Evolutionary conservation across 306 rosid species (phyloP), one percentile per base, ranked within the genome.

Genomic region (Quillaja saponaria): DNA sequence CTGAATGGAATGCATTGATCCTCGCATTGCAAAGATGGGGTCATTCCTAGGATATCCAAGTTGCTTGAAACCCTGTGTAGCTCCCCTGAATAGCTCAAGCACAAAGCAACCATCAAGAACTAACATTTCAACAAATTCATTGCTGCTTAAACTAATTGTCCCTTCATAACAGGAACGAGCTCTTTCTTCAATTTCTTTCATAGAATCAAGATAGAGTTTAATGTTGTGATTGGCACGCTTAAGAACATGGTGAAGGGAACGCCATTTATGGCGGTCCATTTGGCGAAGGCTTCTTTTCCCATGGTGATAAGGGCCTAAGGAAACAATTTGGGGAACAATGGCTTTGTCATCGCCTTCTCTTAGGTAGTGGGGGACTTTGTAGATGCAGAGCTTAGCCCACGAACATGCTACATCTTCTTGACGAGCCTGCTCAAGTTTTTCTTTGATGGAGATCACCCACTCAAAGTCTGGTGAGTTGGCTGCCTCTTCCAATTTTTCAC

Each of bases 231-330:
- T 67, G 13, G 79, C 67, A 18, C 96, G 80, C 75, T 71, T 78
- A 0, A 88, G 88, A 17, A 82, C 72, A 11, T 62, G 92, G 54
- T 75, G 71, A 59, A 91, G 86, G n/a, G 91, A 86, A 40, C 95
- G 88, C 97, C 96, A 91, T 71, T 91, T 88, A 57, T 91, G 98
- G 64, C 82, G 78, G 35, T 86, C 96, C 92, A 86, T 86, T 72
- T 64, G 90, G 63, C 87, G 85, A 37, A 91, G 90, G 35, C 95
- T 92, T 6, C 72, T 78, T 53, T 80, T 84, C 44, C 96, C 86
- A 68, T 84, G 92, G 77, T 88, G 92, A 73, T 84, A 88, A 16
- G 98, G 96, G 13, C 96, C 98, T 14, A 91, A 4, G 0, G 98
- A 86, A 37, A 91, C 87, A 56, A 77, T 86, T 62, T 88, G 95